Evolutionary conservation across 1,139 yeast genomes (phyloP), one percentile per base, ranked within the genome.

Genomic region (Lodderomyces oxycetoniae): DNA sequence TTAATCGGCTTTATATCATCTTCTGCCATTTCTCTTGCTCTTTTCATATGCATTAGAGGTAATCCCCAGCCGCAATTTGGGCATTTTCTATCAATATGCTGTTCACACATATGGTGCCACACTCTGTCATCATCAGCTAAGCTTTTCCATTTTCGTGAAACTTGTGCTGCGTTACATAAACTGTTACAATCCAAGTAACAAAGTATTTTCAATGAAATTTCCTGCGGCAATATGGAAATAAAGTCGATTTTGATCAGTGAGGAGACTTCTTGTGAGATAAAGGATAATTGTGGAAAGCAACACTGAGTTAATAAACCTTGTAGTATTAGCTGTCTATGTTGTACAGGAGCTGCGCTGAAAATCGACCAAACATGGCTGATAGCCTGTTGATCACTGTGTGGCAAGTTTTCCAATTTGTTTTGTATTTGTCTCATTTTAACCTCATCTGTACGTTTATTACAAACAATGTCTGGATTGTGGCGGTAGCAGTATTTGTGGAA

Each of bases 21-120:
- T 14, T 33, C 41, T 26, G 20, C 49, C 57, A 55, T 61, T 48
- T 74, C 81, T 42, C 86, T 63, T 5, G 85, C 81, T 42, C 85
- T 65, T 51, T 80, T 81, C 81, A 83, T 83, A 48, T 81, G 87
- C 76, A 91, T 75, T 41, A 91, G 63, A 2, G 98, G 98, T 46
- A 91, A 67, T 4, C 98, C 98, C 98, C 98, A 91, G 8, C 98
- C 98, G 65, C 98, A 91, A 54, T 86, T 87, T 29, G 96, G 95
- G 60, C 98, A 91, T 57, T 91, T 91, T 40, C 95, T 71, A 59
- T 91, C 98, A 39, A 91, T 91, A 55, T 91, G 98, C 58, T 91
- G 98, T 56, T 88, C 96, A 57, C 98, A 91, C 91, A 91, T 83
- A 47, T 91, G 88, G 55, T 91, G 94, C 98, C 98, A 91, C 5